Base-by-base conservation (phyloP, 331 rosid genomes). In the Telfairia occidentalis region DNA sequence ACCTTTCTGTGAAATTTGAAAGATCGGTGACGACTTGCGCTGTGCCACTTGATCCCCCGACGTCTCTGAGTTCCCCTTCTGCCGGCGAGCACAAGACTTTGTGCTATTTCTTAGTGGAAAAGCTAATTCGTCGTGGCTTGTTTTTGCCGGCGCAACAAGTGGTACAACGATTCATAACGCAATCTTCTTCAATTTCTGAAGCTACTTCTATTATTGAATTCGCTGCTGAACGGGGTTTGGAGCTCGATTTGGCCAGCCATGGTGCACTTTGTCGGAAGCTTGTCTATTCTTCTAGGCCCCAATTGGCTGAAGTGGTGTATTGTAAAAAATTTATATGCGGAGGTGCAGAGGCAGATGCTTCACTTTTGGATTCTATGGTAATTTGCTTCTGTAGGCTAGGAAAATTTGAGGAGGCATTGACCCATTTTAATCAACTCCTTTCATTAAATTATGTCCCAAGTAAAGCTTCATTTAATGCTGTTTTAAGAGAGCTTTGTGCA, bases 371-470 rank as follows among this genome's bases (percentile, higher is more conserved):
- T 80, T 77, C 82, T 59, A 79, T 85, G 85, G 74, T 85, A 10
- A 52, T 75, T 46, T 79, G 85, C 77, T 85, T 50, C 13, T 79
- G 78, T 43, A 77, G 76, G 71, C 79, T 85, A 34, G 88, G 84
- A 40, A 85, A 82, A 53, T 16, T 82, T 69, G 84, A 82, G 48
- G 82, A 74, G 80, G 88, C 85, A 50, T 52, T 66, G 32, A 46
- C 18, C 61, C 71, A 74, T 77, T 79, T 82, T 40, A 77, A 79
- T 77, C 64, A 66, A 64, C 73, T 85, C 16, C 53, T 85, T 32
- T 55, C 70, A 18, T 50, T 70, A 18, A 78, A 64, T 34, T 60
- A 2, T 74, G 53, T 74, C 45, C 88, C 88, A 3, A 59, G 74
- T 73, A 77, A 54, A 71, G 65, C 42, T 45, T 76, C 82, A 7